Percentiles rank a stretch among this genome's conserved stretches.
These are phyloP conservation scores for Phytophthora brassicae DNA, from an alignment of 352 stramenopile species.

Conservation along the genomic window DNA sequence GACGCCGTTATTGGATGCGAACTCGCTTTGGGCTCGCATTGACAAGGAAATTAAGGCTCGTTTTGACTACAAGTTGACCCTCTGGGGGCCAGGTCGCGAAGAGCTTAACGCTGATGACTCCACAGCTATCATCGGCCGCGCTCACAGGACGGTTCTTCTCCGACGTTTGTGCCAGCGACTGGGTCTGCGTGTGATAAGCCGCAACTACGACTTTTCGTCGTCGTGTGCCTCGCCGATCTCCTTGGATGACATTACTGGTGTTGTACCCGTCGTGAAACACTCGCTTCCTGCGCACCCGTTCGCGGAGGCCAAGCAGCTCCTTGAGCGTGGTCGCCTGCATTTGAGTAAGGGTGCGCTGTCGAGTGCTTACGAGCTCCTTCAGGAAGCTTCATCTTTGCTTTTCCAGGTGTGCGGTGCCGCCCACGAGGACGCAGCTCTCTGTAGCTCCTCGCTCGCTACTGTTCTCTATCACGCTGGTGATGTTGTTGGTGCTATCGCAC, in stretches of 20 bases:
- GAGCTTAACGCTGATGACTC: conserved; percentile 11
- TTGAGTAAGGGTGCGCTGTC: conserved; percentile 75
- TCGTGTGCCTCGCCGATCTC: conserved; percentile 72
- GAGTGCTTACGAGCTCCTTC: conserved; percentile 81
- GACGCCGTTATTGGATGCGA: conserved; percentile 35
- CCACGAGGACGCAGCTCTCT: conserved; percentile 92
- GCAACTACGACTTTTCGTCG: conserved; percentile 85
- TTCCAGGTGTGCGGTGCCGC: conserved; percentile 93
- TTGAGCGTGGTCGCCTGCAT: conserved; percentile 88
- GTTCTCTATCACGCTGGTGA: conserved; percentile 93
- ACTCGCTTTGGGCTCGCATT: conserved; percentile 60
- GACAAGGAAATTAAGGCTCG: conserved; percentile 65
- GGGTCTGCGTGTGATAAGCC: conserved; percentile 89
- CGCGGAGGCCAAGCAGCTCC: conserved; percentile 74
- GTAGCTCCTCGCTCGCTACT: conserved; percentile 90
- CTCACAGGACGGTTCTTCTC: conserved; percentile 83
- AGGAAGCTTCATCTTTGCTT: conserved; percentile 92
- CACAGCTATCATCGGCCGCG: conserved; percentile 43
- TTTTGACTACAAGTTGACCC: conserved; percentile 76
- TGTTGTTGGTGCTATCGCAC: conserved; percentile 81
- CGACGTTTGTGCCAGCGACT: conserved; percentile 93
- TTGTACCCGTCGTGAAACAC: conserved; percentile 95
- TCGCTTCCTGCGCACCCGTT: conserved; percentile 81
- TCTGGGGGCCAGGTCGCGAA: conserved; percentile 55
- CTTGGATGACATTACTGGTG: conserved; percentile 90